phyloP scores from a whole-genome alignment of 2,329 filamentous ascomycete species.

The Rhynchosporium secalis region DNA sequence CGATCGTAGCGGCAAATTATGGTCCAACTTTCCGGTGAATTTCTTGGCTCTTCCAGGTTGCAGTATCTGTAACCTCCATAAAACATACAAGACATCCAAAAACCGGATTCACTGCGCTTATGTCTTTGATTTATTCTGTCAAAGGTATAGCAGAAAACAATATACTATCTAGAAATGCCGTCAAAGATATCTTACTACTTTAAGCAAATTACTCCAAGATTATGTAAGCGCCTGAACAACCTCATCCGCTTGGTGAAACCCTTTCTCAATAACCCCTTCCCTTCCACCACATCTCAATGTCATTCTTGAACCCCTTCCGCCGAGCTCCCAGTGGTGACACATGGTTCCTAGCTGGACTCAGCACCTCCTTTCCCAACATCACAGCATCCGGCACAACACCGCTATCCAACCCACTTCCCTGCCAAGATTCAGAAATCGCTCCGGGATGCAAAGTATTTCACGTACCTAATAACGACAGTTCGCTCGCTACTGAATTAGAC shows the following conservation, averaged over 20 bases:
- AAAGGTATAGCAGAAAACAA: too few species aligned
- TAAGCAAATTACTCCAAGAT: not conserved
- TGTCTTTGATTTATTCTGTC: too few species aligned
- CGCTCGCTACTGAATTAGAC: slow-evolving; percentile 40
- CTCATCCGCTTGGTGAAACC: not conserved
- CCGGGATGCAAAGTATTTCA: slow-evolving; percentile 62
- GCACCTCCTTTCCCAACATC: slow-evolving; percentile 21
- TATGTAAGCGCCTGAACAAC: not conserved
- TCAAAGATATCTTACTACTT: too few species aligned
- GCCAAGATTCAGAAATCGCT: slow-evolving; percentile 41
- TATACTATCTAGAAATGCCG: too few species aligned
- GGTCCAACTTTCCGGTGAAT: too few species aligned
- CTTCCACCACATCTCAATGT: not conserved
- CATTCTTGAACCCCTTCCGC: slow-evolving; percentile 6
- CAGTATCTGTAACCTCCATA: too few species aligned
- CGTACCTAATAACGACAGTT: slow-evolving; percentile 45
- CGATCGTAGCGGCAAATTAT: too few species aligned
- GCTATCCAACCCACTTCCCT: slow-evolving; percentile 33
- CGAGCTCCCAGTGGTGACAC: slow-evolving; percentile 24
- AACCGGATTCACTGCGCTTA: too few species aligned
- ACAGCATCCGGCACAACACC: slow-evolving; percentile 11
- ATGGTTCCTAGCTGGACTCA: slow-evolving; percentile 20
- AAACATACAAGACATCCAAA: too few species aligned
- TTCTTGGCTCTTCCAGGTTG: too few species aligned
- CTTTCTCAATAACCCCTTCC: not conserved